Base-by-base conservation (phyloP, 257 asterid species). In the Nicotiana attenuata region DNA sequence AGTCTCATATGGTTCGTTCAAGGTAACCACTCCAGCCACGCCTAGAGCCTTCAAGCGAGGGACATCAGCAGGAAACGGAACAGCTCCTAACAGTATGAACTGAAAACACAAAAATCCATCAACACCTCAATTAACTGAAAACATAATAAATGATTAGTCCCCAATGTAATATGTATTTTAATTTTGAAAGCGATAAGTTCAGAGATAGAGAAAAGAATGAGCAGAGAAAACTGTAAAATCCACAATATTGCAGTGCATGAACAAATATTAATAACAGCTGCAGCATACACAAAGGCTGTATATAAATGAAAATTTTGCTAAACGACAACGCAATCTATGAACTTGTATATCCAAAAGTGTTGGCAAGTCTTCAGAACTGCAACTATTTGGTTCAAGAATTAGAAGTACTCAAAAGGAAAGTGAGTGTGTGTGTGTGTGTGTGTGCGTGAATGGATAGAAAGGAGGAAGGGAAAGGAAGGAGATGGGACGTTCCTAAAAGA, bases 21-120 rank as follows among this genome's bases (percentile, higher is more conserved):
- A 86, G 52, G 98, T 94, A 81, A 96, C 93, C 67, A 96, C 99
- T 65, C 98, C 99, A 66, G 89, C 87, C 28, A 96, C 98, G 65
- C 98, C 97, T 79, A 91, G 91, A 67, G 88, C 92, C 85, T 91
- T 94, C 92, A 96, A 83, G 82, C 91, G 91, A 8, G 97, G 97
- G 81, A 94, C 95, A 78, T 96, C 98, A 57, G 93, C 86, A 76
- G 97, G 99, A 85, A 96, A 96, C 41, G 99, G 99, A 85, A 96
- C 99, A 82, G 99, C 99, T 80, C 99, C 98, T 82, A 94, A 89
- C 88, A 96, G 83, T 65, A 96, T 83, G 88, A 87, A 92, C 99
- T 96, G 91, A 80, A 31, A 80, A 81, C 66, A 69, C 0, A 80
- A 80, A 83, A 81, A 76, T 57, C 73, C 63, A 66, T 63, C 38